phyloP scores from a whole-genome alignment of 1,284 basidiomycete genomes.

The Fomitopsis schrenkii region DNA sequence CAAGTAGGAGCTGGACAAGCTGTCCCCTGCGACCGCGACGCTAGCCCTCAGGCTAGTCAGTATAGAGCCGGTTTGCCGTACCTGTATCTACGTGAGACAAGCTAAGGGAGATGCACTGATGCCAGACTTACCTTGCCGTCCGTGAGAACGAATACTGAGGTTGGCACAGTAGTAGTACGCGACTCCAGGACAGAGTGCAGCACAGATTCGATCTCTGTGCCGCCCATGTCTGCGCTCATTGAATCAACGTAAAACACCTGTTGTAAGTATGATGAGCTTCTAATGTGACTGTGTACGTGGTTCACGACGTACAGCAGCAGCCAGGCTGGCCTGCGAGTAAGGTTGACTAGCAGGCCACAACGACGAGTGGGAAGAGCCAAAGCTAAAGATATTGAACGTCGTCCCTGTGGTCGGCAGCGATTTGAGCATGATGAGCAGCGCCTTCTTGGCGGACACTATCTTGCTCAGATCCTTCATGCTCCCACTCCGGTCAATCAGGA shows the following conservation, averaged over 20 bases:
- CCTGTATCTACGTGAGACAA: constrained; percentile 19
- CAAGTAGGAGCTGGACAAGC: constrained; percentile 21
- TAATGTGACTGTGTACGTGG: too few relatives aligned
- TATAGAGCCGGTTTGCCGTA: constrained; percentile 19
- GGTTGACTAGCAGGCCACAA: constrained; percentile 34
- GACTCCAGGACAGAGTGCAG: constrained; percentile 15
- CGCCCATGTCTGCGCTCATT: constrained; percentile 40
- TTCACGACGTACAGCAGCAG: background rate
- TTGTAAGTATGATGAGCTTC: background rate
- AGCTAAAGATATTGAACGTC: constrained; percentile 48
- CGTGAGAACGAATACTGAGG: constrained; percentile 49
- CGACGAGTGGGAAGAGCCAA: constrained; percentile 29
- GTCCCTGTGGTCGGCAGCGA: constrained; percentile 35
- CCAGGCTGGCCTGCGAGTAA: constrained; percentile 28
- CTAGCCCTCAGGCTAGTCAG: constrained; percentile 20
- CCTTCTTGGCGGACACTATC: constrained; percentile 37
- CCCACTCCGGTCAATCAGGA: constrained; percentile 43
- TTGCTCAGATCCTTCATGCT: constrained; percentile 35
- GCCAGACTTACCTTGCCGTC: constrained; percentile 39
- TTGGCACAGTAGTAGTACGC: constrained; percentile 32
- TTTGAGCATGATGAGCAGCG: constrained; percentile 35
- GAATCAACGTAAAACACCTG: constrained; percentile 27
- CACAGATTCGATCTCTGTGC: constrained; percentile 41
- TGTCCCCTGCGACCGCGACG: constrained; percentile 2
- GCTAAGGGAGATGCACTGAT: background rate